Conservation (phyloP, 176 grass and related monocot genomes). For the Phoenix roebelenii region DNA sequence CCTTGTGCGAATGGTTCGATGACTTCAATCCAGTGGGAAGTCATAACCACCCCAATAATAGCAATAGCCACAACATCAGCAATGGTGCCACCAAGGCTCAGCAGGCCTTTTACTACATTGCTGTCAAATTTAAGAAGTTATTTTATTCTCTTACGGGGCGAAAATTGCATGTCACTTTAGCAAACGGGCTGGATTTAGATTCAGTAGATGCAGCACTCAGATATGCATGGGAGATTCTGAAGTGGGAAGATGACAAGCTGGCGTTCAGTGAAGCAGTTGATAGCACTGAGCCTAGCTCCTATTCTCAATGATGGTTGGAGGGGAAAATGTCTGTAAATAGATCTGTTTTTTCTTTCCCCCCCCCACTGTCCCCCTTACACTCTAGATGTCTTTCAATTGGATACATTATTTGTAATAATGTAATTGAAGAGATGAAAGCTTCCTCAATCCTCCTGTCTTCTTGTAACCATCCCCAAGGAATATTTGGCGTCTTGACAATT, state of each 20-base stretch:
- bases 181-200: slow-evolving; percentile 61
- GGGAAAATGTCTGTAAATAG: not conserved
- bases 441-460: too few relatives aligned
- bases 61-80: slow-evolving; percentile 12
- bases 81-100: slow-evolving; percentile 41
- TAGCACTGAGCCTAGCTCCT: slow-evolving; percentile 64
- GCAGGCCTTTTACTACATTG: slow-evolving; percentile 64
- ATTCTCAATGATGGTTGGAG: slow-evolving; percentile 23
- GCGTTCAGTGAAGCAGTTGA: slow-evolving; percentile 52
- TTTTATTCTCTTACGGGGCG: slow-evolving; percentile 44
- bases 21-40: slow-evolving; percentile 71
- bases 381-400: not conserved
- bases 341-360: too few relatives aligned
- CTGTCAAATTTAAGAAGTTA: slow-evolving; percentile 67
- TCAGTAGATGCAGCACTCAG: slow-evolving; percentile 43
- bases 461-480: too few relatives aligned
- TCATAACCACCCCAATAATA: slow-evolving; percentile 11
- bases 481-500: too few relatives aligned
- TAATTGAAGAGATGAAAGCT: not conserved
- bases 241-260: slow-evolving; percentile 74
- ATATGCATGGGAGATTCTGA: slow-evolving; percentile 56
- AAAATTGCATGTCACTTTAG: slow-evolving; percentile 48
- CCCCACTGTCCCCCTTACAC: not conserved
- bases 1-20: slow-evolving; percentile 57
- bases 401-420: not conserved